Base-by-base conservation (phyloP, 1,284 basidiomycete genomes). In the Erythrobasidium hasegawianum region DNA sequence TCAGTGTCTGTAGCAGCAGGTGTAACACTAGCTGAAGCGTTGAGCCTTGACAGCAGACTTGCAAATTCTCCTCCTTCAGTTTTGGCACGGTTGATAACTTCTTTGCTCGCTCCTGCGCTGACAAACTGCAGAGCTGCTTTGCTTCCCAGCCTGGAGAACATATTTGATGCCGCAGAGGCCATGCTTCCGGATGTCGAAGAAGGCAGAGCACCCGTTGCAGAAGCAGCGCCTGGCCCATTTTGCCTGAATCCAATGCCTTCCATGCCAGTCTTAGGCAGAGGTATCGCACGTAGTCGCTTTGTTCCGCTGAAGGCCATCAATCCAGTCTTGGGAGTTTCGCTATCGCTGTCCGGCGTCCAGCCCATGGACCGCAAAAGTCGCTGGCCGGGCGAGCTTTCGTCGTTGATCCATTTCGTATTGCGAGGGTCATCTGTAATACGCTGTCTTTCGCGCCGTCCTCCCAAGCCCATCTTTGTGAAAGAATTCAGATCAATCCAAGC, bases 331-430 rank as follows among this genome's bases (percentile, higher is more conserved):
- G 43, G 43, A 9, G 45, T 24, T 16, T 49, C 54, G 49, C 56
- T 53, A 41, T 59, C 64, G 13, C 60, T 57, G 10, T 69, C 55
- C 14, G 72, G 71, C 26, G 70, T 70, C 71, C 72, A 74, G 52
- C 73, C 73, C 73, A 74, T 74, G 16, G 71, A 71, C 16, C 68
- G 68, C 40, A 74, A 68, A n/a, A 74, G 60, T 20, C 69, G 67
- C 68, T 72, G 72, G 16, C 73, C 73, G 3, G 73, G 73, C 14
- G 69, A 70, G 2, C 47, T 50, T 7, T 69, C 70, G 61, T 74
- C 72, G 40, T 68, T 68, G 26, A 72, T 70, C 73, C 73, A 74
- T 22, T 69, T 54, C 3, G 68, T 68, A 64, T 74, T 74, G 52
- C 73, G 71, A 5, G 73, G 73, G 54, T 74, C 73, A 33, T 43